Evolutionary conservation across 1,284 basidiomycete genomes (phyloP), one percentile per base, ranked within the genome.

Genomic region (Athelia sp.): DNA sequence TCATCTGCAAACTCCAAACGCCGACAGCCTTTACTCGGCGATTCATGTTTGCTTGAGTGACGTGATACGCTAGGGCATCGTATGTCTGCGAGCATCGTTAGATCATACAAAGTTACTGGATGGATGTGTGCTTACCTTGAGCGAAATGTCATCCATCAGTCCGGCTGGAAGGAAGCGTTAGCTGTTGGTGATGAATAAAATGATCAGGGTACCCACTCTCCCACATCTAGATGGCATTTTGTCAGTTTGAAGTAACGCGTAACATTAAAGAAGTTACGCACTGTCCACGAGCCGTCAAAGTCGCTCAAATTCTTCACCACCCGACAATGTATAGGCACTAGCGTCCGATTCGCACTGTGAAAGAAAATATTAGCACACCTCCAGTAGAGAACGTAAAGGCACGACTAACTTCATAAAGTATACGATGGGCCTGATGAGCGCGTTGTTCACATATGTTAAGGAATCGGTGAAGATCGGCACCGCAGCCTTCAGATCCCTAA

Each of bases 381-480:
- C 6, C 36, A n/a, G n/a, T n/a, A n/a, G n/a, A n/a, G n/a, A n/a
- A n/a, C n/a, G n/a, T n/a, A 29, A 13, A 13, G 26, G 6, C 26
- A 29, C 26, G 6, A 72, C 86, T 55, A 58, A 93, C 90, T 97
- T 97, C 82, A 99, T 97, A 64, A 99, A 99, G 0, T 94, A 95
- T 4, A 99, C 97, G 55, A 99, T 98, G 3, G 97, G 96, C 52
- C 97, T 72, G 38, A 98, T 90, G 26, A 99, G 74, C n/a, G 96
- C 97, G 62, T 89, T 93, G 61, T 96, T 96, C 53, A 90, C 87
- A 62, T 98, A 93, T 48, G 90, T 93, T 50, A 99, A 64, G 58
- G 95, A 90, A 43, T 75, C 78, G 24, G 90, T 86, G 69, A 93
- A 97, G 40, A 95, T 78, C 1, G 96, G 97, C 15, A 99, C 93